Percentiles rank a stretch among this genome's conserved stretches.
Evolutionary conservation across 192 early-diverging fungal species (phyloP).

Genomic region (Radiomyces spectabilis): DNA sequence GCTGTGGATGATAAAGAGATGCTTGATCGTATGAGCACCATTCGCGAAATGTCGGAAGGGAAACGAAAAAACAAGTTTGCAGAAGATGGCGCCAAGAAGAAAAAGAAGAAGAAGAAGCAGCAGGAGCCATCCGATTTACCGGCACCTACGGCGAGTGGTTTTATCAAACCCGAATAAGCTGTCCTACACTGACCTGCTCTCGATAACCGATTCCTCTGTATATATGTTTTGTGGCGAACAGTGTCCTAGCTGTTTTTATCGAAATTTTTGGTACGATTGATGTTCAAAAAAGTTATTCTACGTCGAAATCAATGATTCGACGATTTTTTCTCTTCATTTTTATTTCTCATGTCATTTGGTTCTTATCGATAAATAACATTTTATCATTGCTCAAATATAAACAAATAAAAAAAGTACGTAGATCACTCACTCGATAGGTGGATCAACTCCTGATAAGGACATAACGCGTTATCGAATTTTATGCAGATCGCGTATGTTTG

Average conservation of each 20-base stretch:
- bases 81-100: neutral
- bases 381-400: neutral
- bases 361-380: neutral
- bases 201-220: neutral
- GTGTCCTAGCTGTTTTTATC: neutral
- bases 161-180: neutral
- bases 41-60: too few species aligned
- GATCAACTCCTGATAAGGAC: too few species aligned
- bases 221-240: neutral
- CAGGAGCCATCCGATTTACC: too few species aligned
- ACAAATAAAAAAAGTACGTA: neutral
- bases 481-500: too few species aligned
- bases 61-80: neutral
- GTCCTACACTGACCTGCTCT: neutral
- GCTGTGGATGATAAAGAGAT: neutral
- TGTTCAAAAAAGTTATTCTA: neutral
- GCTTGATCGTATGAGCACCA: neutral
- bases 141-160: neutral
- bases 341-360: neutral
- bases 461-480: too few species aligned
- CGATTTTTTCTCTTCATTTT: too few species aligned
- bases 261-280: neutral
- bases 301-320: neutral
- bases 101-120: neutral
- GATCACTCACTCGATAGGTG: too few species aligned